Conservation (phyloP, 176 grass and related monocot genomes). For the Cocos nucifera region DNA sequence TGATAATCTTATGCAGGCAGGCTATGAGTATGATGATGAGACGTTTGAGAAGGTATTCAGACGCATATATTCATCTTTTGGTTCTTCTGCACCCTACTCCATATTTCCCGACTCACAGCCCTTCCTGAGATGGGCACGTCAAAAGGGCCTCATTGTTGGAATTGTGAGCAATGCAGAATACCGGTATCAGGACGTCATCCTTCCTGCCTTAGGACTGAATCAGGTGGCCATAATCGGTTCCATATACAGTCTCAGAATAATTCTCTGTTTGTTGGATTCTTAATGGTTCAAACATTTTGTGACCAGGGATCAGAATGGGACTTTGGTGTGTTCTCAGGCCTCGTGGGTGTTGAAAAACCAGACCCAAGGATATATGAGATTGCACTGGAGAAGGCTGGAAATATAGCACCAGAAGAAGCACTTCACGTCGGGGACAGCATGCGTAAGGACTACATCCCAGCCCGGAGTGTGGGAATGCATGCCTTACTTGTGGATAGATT, state of each 20-base stretch:
- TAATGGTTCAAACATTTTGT: background rate
- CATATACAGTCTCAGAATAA: no score
- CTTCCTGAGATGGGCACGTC: conserved; percentile 63
- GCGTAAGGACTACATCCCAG: conserved; percentile 72
- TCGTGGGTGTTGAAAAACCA: conserved; percentile 78
- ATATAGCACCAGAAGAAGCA: conserved; percentile 35
- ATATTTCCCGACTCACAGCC: conserved; percentile 70
- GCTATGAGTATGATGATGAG: conserved; percentile 85
- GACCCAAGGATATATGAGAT: conserved; percentile 75
- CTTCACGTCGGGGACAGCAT: conserved; percentile 91
- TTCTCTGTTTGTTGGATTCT: no score
- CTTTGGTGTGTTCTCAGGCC: conserved; percentile 44
- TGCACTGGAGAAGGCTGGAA: conserved; percentile 77
- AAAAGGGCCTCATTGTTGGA: conserved; percentile 65
- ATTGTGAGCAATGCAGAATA: conserved; percentile 93
- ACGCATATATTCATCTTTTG: conserved; percentile 81
- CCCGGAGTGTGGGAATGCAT: conserved; percentile 62
- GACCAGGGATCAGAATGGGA: conserved; percentile 42
- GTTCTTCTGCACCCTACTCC: conserved; percentile 79
- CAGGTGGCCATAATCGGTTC: conserved; percentile 4
- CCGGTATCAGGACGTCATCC: conserved; percentile 81
- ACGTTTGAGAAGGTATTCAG: conserved; percentile 96
- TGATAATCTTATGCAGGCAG: conserved; percentile 44
- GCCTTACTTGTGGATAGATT: conserved; percentile 72
- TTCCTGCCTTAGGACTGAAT: conserved; percentile 71